Evolutionary conservation across 208 protist species (phyloP), one percentile per base, ranked within the genome.

Genomic region (Trypanosoma theileri): DNA sequence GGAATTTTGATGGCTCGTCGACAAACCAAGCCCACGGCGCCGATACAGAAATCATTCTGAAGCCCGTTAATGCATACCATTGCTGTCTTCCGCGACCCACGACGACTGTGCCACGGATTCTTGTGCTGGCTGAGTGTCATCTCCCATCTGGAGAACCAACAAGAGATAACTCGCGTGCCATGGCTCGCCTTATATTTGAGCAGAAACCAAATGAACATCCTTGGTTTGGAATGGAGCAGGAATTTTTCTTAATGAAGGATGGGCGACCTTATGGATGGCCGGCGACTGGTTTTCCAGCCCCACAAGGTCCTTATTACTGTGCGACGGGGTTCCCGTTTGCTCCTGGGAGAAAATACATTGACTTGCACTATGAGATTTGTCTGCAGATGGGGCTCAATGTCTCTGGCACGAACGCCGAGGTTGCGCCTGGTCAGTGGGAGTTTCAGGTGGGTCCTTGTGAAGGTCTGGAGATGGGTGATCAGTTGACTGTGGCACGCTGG

Each of bases 241-340:
- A 93, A 61, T 93, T 82, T 65, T 88, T 95, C 53, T 77, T 95
- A 51, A 71, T 79, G 4, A 74, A 76, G 26, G 72, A 89, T 56
- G 79, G 79, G 3, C 74, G 86, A 21, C 87, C 84, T 12, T 86
- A 79, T 67, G 92, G 94, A 14, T 98, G 91, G 92, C 95, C 94
- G 4, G 67, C 81, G 46, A 74, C 79, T 67, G 97, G 97, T 10
- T 98, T 93, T 73, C 96, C 97, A 16, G 87, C 75, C 6, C 94
- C 97, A 14, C 97, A 99, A 81, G 98, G 98, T 19, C 94, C 96
- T 14, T 99, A 98, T 84, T 99, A 99, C 86, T 99, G 98, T 80
- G 72, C 75, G 57, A 89, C 80, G 11, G 97, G 97, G 41, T 71
- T 85, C 8, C 21, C 22, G 11, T 73, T 80, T 48, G 80, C 86